Percentiles rank a stretch among this genome's conserved stretches.
Evolutionary conservation across 2,329 filamentous ascomycete genomes (phyloP).

Genomic region (Fusarium sacchari): DNA sequence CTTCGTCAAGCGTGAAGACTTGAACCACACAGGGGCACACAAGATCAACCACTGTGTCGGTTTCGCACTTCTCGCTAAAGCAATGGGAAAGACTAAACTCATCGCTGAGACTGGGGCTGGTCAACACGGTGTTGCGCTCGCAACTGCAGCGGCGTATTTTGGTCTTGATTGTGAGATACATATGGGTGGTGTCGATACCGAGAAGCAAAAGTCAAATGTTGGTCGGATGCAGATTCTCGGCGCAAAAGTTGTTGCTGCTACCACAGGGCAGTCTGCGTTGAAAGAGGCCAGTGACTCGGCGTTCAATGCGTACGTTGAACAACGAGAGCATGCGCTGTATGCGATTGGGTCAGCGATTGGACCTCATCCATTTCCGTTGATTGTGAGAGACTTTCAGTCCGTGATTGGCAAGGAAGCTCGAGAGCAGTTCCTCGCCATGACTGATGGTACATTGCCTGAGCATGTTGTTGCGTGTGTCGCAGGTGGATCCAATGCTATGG

Average conservation of each 20-base stretch:
- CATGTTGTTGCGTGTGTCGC: slow-evolving; percentile 13
- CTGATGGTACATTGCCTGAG: not conserved
- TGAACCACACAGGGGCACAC: slow-evolving; percentile 4
- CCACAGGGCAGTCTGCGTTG: not conserved
- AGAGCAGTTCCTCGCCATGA: not conserved
- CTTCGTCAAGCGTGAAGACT: slow-evolving; percentile 1
- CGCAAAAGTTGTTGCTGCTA: not conserved
- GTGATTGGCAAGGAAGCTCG: slow-evolving; percentile 3
- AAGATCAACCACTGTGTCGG: slow-evolving; percentile 18
- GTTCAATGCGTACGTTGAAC: not conserved
- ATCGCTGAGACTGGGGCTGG: slow-evolving; percentile 11
- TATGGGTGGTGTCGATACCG: not conserved
- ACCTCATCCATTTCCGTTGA: slow-evolving; percentile 5
- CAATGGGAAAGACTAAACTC: slow-evolving; percentile 3
- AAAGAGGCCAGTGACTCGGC: slow-evolving; percentile 14
- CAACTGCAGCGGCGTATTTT: slow-evolving; percentile 6
- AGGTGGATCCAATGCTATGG: slow-evolving; percentile 7
- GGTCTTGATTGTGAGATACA: slow-evolving; percentile 4
- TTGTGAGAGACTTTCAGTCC: slow-evolving; percentile 14
- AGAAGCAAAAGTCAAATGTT: slow-evolving; percentile 15
- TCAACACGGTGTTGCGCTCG: slow-evolving; percentile 11
- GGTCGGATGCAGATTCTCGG: slow-evolving; percentile 7
- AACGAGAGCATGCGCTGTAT: not conserved
- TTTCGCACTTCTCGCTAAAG: slow-evolving; percentile 11
- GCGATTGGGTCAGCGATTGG: slow-evolving; percentile 8